A percentile compares a stretch with the other conserved stretches of the same genome.
Conservation (phyloP, 805 yeast genomes). For the Pichia nakasei region DNA sequence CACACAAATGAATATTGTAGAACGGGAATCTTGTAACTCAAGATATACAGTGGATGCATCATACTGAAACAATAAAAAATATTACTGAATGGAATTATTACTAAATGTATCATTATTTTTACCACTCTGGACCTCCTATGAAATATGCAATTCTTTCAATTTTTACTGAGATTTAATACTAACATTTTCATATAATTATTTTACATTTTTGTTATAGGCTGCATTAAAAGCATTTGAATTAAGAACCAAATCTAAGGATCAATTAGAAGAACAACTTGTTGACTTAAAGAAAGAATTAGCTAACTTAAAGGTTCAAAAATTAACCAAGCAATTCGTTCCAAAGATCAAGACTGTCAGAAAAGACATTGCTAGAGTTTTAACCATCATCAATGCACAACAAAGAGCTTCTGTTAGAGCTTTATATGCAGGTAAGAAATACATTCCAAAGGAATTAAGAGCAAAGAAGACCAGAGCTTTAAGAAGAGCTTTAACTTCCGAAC, state of each 20-base stretch:
- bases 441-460: conserved; percentile 98
- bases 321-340: conserved; percentile 88
- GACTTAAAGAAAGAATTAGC: conserved; percentile 97
- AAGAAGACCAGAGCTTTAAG: conserved; percentile 99
- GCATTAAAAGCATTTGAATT: conserved; percentile 93
- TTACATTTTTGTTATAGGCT: conserved; percentile 40
- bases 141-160: not conserved
- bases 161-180: not conserved
- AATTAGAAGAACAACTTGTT: conserved; percentile 87
- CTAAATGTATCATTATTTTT: too few species aligned
- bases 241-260: conserved; percentile 94
- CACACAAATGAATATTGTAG: too few species aligned
- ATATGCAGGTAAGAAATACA: conserved; percentile 91
- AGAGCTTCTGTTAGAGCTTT: conserved; percentile 91
- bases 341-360: conserved; percentile 96
- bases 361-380: conserved; percentile 96
- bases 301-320: conserved; percentile 90
- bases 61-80: too few species aligned
- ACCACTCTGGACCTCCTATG: too few species aligned
- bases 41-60: too few species aligned
- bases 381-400: conserved; percentile 93
- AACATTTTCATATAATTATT: not conserved
- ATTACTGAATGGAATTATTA: too few species aligned
- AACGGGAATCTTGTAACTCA: too few species aligned
- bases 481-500: conserved; percentile 86